These are phyloP conservation scores for Arthrobotrys megalospora DNA, from an alignment of 2,329 filamentous ascomycete genomes.

Conservation along the genomic window DNA sequence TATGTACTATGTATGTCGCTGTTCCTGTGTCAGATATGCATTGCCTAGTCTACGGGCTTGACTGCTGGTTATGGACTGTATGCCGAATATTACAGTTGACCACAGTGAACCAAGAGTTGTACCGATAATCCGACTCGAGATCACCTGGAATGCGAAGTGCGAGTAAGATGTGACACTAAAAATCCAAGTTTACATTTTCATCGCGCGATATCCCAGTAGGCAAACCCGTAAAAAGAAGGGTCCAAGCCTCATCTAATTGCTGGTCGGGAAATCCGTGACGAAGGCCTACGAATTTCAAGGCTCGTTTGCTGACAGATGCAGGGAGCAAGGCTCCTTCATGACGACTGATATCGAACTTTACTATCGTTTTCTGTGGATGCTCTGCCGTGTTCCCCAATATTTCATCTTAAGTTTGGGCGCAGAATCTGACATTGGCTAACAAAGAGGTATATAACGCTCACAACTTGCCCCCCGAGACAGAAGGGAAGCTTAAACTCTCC, in stretches of 20 bases:
- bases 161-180: constrained; percentile 34
- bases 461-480: constrained; percentile 31
- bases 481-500: constrained; percentile 24
- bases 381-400: constrained; percentile 27
- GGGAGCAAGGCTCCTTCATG: constrained; percentile 43
- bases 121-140: neutral
- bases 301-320: constrained; percentile 50
- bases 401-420: constrained; percentile 37
- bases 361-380: constrained; percentile 1
- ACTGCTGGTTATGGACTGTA: constrained; percentile 24
- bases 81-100: neutral
- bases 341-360: constrained; percentile 27
- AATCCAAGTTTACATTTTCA: neutral
- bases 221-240: constrained; percentile 13
- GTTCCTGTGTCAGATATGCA: constrained; percentile 52
- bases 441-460: constrained; percentile 42
- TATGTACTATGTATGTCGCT: neutral
- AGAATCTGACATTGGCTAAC: neutral
- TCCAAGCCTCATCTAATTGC: constrained; percentile 32
- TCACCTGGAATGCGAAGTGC: constrained; percentile 35
- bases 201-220: neutral
- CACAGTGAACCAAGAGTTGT: neutral
- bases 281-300: constrained; percentile 40
- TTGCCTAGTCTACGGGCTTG: constrained; percentile 36
- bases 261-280: constrained; percentile 37